Evolutionary conservation across 75 land plant species (phyloP), one percentile per base, ranked within the genome.

Genomic region (Picea sitchensis): DNA sequence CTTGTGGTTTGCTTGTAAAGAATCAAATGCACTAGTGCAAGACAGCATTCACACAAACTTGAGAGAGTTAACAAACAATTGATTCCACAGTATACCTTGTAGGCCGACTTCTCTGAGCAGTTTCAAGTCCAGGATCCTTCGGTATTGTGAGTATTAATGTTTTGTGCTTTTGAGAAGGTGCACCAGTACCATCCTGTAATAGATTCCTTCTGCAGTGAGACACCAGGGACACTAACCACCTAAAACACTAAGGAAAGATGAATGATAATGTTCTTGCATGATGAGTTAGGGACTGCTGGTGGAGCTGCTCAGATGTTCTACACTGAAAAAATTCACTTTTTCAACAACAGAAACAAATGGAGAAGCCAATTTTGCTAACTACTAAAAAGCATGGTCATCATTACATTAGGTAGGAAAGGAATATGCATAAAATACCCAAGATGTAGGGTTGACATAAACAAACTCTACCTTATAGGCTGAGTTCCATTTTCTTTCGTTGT

Each of bases 111-210:
- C 99, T 84, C 51, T 81, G 80, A 60, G 91, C 84, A 30, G 99
- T 97, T 73, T 80, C 85, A 0, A 97, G 87, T 38, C 86, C 86
- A 59, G 98, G 98, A 65, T 91, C 92, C 77, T 85, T 95, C 17
- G 99, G 99, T 61, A 83, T 78, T 31, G 99, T 98, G 64, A 91
- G 82, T 7, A 47, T 47, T 47, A 47, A 47, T 47, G 54, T 1
- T 47, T 6, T 47, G 54, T 6, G 54, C 1, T 47, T 47, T 47
- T 47, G 54, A 47, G 9, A 47, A 47, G 54, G 54, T 47, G 54
- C 54, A 7, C 54, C 54, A 47, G 54, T 47, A 47, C 9, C 9
- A 47, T 47, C 54, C 54, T 47, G 54, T 6, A 47, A 47, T 47
- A 47, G 7, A 47, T 47, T 47, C 54, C 54, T 47, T 47, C 6